Evolutionary conservation across 768 basidiomycete species (phyloP).

Genomic region (Russula vinacea): DNA sequence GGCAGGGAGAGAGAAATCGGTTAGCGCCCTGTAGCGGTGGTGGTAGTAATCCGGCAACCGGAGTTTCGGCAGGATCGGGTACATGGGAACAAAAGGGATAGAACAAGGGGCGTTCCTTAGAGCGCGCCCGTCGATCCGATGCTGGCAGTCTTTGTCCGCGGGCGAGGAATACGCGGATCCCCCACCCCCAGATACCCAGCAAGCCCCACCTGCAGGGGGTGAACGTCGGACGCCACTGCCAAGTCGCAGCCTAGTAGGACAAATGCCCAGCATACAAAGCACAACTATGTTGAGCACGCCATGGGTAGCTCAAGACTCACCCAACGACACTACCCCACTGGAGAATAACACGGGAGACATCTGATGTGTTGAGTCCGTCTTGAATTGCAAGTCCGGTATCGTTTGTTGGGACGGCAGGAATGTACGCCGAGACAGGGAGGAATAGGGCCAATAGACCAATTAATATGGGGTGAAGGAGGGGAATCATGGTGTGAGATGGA

Average conservation of each 20-base stretch:
- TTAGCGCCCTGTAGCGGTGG: slow-evolving; percentile 2
- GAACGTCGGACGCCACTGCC: neutral
- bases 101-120: neutral
- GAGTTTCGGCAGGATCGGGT: neutral
- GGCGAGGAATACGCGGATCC: neutral
- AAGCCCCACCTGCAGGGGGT: neutral
- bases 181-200: neutral
- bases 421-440: slow-evolving; percentile 46
- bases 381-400: slow-evolving; percentile 46
- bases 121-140: neutral
- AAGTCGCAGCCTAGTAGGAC: neutral
- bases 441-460: slow-evolving; percentile 15
- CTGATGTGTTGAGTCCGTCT: slow-evolving; percentile 50
- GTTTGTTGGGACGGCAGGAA: slow-evolving; percentile 74
- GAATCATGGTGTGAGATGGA: slow-evolving; percentile 4
- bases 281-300: neutral
- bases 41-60: neutral
- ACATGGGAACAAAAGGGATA: neutral
- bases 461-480: neutral
- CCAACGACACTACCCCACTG: slow-evolving; percentile 56
- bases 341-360: slow-evolving; percentile 55
- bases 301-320: slow-evolving; percentile 11
- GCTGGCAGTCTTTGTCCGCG: neutral
- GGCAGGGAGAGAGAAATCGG: slow-evolving; percentile 12
- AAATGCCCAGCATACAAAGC: neutral